phyloP scores from a whole-genome alignment of 2,329 filamentous ascomycete species.

The Botrytis paeoniae region DNA sequence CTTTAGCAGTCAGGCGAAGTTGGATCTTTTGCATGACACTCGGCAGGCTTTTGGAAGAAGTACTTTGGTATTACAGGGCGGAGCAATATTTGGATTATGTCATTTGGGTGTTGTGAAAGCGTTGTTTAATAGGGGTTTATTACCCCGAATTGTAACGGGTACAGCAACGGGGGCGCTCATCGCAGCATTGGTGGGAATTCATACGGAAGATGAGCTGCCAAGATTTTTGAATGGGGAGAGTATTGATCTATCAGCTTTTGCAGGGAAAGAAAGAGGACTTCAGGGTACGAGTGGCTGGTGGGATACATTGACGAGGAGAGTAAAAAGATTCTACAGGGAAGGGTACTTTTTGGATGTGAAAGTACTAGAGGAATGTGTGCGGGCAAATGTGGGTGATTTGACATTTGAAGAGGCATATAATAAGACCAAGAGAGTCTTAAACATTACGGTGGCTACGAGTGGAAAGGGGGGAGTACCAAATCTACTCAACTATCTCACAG shows the following conservation, averaged over 20 bases:
- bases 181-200: slow-evolving; percentile 81
- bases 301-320: slow-evolving; percentile 63
- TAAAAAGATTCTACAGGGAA: slow-evolving; percentile 66
- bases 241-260: slow-evolving; percentile 80
- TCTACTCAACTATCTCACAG: slow-evolving; percentile 86
- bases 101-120: slow-evolving; percentile 90
- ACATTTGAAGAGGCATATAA: slow-evolving; percentile 93
- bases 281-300: slow-evolving; percentile 38
- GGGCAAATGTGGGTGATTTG: slow-evolving; percentile 79
- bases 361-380: slow-evolving; percentile 79
- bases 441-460: slow-evolving; percentile 83
- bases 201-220: slow-evolving; percentile 80
- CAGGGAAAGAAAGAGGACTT: slow-evolving; percentile 39
- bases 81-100: slow-evolving; percentile 86
- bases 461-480: slow-evolving; percentile 75
- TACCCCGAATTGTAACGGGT: slow-evolving; percentile 88
- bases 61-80: slow-evolving; percentile 82
- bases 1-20: slow-evolving; percentile 53
- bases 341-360: slow-evolving; percentile 82
- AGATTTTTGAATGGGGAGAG: slow-evolving; percentile 72
- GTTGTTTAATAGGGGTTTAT: slow-evolving; percentile 71
- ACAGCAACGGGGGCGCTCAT: slow-evolving; percentile 89
- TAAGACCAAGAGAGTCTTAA: slow-evolving; percentile 79
- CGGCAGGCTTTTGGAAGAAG: slow-evolving; percentile 84
- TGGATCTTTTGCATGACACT: slow-evolving; percentile 83